Evolutionary conservation across 2,329 filamentous ascomycete genomes (phyloP), one percentile per base, ranked within the genome.

Genomic region (Fusarium sp.): DNA sequence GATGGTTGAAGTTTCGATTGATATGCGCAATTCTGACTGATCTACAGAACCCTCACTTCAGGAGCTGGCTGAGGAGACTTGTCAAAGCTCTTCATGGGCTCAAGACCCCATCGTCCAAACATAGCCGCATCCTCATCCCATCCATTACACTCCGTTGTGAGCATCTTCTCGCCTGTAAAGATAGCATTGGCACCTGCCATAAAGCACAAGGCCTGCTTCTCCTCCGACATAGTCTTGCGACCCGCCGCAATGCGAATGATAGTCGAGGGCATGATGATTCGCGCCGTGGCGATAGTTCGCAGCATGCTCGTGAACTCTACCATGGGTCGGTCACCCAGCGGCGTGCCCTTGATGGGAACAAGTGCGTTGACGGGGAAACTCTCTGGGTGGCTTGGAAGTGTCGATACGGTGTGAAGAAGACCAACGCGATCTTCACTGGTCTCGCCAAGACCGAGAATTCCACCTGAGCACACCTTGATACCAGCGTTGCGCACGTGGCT

Each of bases 131-230:
- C 94, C 80, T 97, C 92, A 67, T 96, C 93, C 92, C 93, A 97
- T 29, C 93, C 93, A 72, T 93, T 94, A 77, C 93, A 97, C 59
- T 94, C 92, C 0, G 94, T 97, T 7, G 94, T 97, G 80, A 97
- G 79, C 94, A 97, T 97, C 85, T 95, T 97, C 83, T 97, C 94
- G 11, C 94, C 94, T 0, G 94, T 97, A 77, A 97, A 97, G 33
- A 97, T 91, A n/a, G 94, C 94, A 74, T 97, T 97, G 2, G 94
- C 94, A 16, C 94, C 94, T 0, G 93, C 93, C 87, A 93, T 91
- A 82, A 97, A 97, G 80, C 93, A 97, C 70, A 95, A 78, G 16
- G 93, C 90, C 81, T 97, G 94, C 83, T 97, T 91, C 80, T 96
- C 93, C 81, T 97, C 94, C 6, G 88, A 86, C 87, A 97, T 91